Evolutionary conservation across 2,329 filamentous ascomycete species (phyloP).

Genomic region (Ceratocystis smalleyi): DNA sequence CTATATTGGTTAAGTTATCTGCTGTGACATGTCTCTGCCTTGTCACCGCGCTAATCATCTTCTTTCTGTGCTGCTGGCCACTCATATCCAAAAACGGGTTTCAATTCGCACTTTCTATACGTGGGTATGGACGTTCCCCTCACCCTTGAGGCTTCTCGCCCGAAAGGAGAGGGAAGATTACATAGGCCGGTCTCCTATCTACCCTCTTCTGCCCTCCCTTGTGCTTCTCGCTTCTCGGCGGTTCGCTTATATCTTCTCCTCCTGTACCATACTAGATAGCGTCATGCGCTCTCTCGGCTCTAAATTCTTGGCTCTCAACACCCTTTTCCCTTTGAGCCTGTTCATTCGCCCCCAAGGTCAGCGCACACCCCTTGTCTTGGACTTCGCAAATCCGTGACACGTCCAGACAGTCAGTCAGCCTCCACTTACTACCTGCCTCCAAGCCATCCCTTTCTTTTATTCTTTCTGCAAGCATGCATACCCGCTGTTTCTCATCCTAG

Average conservation of each 20-base stretch:
- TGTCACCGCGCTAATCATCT: background rate
- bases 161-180: background rate
- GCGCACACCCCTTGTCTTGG: background rate
- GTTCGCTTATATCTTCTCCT: background rate
- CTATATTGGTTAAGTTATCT: background rate
- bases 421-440: background rate
- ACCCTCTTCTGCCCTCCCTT: background rate
- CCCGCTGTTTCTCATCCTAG: background rate
- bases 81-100: background rate
- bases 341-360: background rate
- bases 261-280: background rate
- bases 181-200: background rate
- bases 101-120: background rate
- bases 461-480: background rate
- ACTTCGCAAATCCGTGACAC: conserved; percentile 2
- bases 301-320: background rate
- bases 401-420: background rate
- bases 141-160: background rate
- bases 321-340: background rate
- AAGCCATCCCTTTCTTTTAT: background rate
- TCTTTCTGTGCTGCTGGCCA: background rate
- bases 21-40: background rate
- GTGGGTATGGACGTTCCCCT: no score
- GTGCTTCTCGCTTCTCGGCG: background rate
- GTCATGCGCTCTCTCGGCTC: no score